Evolutionary conservation across 2,329 filamentous ascomycete species (phyloP).

Genomic region (Penicillium griseofulvum): DNA sequence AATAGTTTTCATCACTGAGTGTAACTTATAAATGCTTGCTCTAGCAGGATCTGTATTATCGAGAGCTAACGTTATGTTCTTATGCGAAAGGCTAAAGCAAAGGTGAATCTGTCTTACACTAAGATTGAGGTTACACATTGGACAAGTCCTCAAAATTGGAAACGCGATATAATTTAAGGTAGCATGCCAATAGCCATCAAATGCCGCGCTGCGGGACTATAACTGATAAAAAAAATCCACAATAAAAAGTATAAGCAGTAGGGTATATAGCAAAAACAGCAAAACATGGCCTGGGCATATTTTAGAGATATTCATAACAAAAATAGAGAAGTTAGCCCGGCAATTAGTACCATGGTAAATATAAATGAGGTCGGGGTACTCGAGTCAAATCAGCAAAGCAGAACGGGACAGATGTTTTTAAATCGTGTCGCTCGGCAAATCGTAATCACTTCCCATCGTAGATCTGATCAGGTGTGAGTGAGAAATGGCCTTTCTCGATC

Average conservation of each 20-base stretch:
- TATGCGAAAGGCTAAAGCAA: background rate
- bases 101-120: background rate
- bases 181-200: background rate
- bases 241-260: background rate
- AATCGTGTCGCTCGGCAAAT: background rate
- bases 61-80: too few species aligned
- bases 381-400: background rate
- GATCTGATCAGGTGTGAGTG: conserved; percentile 23
- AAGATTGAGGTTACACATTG: background rate
- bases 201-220: background rate
- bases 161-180: background rate
- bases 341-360: background rate
- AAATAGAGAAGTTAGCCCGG: background rate
- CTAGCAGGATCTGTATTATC: too few species aligned
- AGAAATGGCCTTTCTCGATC: conserved; percentile 29
- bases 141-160: background rate
- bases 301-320: background rate
- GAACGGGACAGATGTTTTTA: background rate
- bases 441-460: conserved; percentile 30
- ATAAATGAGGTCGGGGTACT: background rate
- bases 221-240: background rate
- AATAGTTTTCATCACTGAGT: too few species aligned
- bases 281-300: background rate
- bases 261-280: conserved; percentile 5
- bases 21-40: too few species aligned